phyloP scores from a whole-genome alignment of 2,329 filamentous ascomycete genomes.

The Coleophoma eucalyptorum region DNA sequence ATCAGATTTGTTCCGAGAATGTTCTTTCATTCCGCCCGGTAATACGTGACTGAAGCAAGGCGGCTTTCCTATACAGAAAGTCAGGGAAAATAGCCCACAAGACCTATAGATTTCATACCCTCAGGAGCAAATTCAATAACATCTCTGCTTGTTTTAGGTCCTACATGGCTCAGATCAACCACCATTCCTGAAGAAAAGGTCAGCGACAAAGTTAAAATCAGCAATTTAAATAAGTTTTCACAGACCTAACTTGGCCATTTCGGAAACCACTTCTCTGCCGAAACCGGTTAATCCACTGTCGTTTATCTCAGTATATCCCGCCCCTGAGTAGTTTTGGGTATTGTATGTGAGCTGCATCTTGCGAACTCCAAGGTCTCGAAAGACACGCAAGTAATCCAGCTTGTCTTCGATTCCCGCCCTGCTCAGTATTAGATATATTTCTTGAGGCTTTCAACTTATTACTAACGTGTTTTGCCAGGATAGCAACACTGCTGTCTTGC shows the following conservation, averaged over 20 bases:
- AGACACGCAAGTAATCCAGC: constrained; percentile 33
- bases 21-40: constrained; percentile 29
- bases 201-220: background rate
- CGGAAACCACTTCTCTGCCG: constrained; percentile 27
- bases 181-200: background rate
- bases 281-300: constrained; percentile 34
- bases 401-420: constrained; percentile 34
- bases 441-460: background rate
- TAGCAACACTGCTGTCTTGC: constrained; percentile 33
- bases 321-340: constrained; percentile 36
- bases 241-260: constrained; percentile 31
- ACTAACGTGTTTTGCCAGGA: constrained; percentile 34
- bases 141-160: constrained; percentile 29
- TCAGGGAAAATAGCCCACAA: background rate
- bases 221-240: background rate
- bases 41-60: constrained; percentile 36
- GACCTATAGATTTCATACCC: background rate
- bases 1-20: constrained; percentile 35
- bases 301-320: constrained; percentile 33
- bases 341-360: constrained; percentile 41
- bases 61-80: constrained; percentile 24
- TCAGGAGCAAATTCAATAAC: constrained; percentile 30
- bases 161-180: constrained; percentile 30
- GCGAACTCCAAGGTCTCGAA: constrained; percentile 34
- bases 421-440: background rate